Evolutionary conservation across 306 rosid genomes (phyloP), one percentile per base, ranked within the genome.

Genomic region (Abrus precatorius): DNA sequence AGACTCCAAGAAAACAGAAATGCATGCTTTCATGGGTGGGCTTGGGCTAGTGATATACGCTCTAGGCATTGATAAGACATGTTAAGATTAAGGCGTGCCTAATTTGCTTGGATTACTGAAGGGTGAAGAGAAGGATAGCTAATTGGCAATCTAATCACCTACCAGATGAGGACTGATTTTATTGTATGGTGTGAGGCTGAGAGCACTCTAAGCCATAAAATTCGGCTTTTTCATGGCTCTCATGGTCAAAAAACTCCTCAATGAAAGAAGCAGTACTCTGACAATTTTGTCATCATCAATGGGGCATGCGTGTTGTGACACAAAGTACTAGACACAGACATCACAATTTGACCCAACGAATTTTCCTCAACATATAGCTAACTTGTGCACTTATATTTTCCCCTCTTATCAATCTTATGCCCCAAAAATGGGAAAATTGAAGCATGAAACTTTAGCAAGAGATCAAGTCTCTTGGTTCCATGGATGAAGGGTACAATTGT

Each of bases 211-310:
- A 67, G 79, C 88, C 88, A 66, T 48, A 47, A 86, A 87, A 76
- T 81, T 68, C 52, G 88, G 86, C 87, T 77, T 76, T 83, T 60
- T 55, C 36, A 62, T 14, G 7, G 11, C 36, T 76, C 82, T 40
- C 30, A 20, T 77, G 81, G 91, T 90, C 88, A 88, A 92, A 77
- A 71, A 65, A 57, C 33, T 71, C 62, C 59, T 81, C 84, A 75
- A 80, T 88, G 83, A 69, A 81, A 69, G 67, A 40, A 81, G 66
- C 79, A 65, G 85, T 74, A 64, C 75, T 83, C 88, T 90, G 94
- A 83, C 94, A 90, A 40, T 57, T 30, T 49, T 80, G 94, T 86
- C 88, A 88, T 86, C 85, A 65, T 86, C 89, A 84, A 84, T 59
- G 13, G 10, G 75, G 89, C 94, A 92, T 85, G 92, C 97, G 91